These are phyloP conservation scores for Nissolia schottii DNA, from an alignment of 306 rosid genomes.

Conservation along the genomic window DNA sequence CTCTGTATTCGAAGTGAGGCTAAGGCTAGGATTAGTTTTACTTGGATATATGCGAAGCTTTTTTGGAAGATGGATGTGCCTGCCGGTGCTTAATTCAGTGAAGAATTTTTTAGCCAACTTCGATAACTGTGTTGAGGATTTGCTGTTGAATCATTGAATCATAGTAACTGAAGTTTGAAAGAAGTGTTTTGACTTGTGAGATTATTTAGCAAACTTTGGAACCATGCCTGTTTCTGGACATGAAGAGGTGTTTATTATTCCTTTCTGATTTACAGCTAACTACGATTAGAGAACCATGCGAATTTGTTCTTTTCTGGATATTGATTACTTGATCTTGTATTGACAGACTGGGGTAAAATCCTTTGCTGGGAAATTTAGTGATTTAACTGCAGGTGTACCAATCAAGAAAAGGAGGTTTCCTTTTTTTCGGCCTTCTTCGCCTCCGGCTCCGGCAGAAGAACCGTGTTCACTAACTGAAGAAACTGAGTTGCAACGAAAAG, in stretches of 20 bases:
- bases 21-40: background rate
- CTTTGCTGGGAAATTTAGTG: conserved; percentile 55
- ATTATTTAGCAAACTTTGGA: conserved; percentile 41
- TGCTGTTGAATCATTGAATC: conserved; percentile 22
- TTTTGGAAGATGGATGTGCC: conserved; percentile 7
- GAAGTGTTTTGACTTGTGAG: conserved; percentile 33
- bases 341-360: conserved; percentile 87
- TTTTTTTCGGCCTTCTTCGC: conserved; percentile 46
- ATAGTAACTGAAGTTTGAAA: conserved; percentile 19
- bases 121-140: conserved; percentile 22
- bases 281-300: conserved; percentile 43
- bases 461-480: conserved; percentile 32
- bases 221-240: conserved; percentile 78
- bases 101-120: conserved; percentile 3
- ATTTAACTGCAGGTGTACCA: conserved; percentile 85
- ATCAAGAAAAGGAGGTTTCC: conserved; percentile 93
- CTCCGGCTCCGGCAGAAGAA: conserved; percentile 57
- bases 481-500: conserved; percentile 39
- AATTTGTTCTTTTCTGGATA: conserved; percentile 45
- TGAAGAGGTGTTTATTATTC: conserved; percentile 86
- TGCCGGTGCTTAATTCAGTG: conserved; percentile 11
- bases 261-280: conserved; percentile 51
- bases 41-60: conserved; percentile 23
- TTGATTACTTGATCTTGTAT: conserved; percentile 71
- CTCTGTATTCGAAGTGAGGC: background rate